Percentiles rank a stretch among this genome's conserved stretches.
Conservation (phyloP, 306 rosid genomes). For the Cucurbita ficifolia region DNA sequence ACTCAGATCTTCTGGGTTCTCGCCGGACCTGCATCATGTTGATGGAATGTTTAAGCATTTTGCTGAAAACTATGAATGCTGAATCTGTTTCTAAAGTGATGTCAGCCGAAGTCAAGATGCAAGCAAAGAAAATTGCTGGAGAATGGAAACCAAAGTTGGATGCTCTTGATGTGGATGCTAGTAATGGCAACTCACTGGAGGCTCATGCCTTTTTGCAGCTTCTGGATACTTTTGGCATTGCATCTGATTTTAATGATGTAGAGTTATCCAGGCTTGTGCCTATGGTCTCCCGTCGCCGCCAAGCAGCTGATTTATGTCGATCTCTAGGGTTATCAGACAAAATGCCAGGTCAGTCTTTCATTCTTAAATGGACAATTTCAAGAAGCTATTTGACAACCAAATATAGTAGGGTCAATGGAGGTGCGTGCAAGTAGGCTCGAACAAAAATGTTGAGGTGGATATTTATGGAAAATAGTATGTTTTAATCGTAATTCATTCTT, state of each 20-base stretch:
- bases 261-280: slow-evolving; percentile 75
- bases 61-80: slow-evolving; percentile 32
- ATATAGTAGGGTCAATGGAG: not conserved
- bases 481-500: not conserved
- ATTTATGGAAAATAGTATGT: not conserved
- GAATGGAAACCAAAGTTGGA: slow-evolving; percentile 92
- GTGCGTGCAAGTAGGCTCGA: not conserved
- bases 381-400: not conserved
- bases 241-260: slow-evolving; percentile 73
- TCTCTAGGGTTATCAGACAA: slow-evolving; percentile 81
- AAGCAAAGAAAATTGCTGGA: slow-evolving; percentile 70
- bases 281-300: slow-evolving; percentile 94
- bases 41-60: slow-evolving; percentile 84
- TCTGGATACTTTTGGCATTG: slow-evolving; percentile 61
- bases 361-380: not conserved
- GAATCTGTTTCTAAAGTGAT: slow-evolving; percentile 32
- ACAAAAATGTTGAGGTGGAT: not conserved
- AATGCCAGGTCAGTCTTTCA: slow-evolving; percentile 64
- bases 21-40: slow-evolving; percentile 96
- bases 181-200: slow-evolving; percentile 90
- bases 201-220: slow-evolving; percentile 99
- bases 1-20: slow-evolving; percentile 74
- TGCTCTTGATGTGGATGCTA: slow-evolving; percentile 81
- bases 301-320: slow-evolving; percentile 92
- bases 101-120: slow-evolving; percentile 50